Evolutionary conservation across 2,329 filamentous ascomycete genomes (phyloP).

Genomic region (Cercospora zeina): DNA sequence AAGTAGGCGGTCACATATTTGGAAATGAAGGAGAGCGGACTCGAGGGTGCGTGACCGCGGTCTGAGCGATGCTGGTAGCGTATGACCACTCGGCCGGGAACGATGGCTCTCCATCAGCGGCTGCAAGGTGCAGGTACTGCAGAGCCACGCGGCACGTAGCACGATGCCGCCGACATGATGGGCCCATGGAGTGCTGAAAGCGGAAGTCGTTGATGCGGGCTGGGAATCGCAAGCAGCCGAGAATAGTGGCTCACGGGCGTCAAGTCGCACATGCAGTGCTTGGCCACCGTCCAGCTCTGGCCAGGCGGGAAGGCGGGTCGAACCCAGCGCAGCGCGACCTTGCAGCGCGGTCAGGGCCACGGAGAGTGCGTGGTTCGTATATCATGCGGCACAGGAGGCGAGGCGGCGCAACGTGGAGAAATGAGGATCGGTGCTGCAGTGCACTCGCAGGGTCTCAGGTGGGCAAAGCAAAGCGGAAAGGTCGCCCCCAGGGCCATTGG

Average conservation of each 20-base stretch:
- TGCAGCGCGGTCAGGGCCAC: conserved; percentile 17
- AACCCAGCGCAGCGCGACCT: conserved; percentile 14
- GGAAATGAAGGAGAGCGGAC: neutral
- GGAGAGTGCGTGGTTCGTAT: conserved; percentile 27
- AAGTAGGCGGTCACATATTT: conserved; percentile 1
- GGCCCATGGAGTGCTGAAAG: conserved; percentile 33
- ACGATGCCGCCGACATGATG: conserved; percentile 51
- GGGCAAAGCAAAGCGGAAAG: neutral
- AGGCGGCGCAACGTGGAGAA: conserved; percentile 10
- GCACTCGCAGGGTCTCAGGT: conserved; percentile 8
- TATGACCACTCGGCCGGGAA: neutral
- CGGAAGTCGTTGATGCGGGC: conserved; percentile 32
- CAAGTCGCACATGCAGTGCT: conserved; percentile 26
- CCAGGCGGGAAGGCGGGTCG: conserved; percentile 22
- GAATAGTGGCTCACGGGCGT: conserved; percentile 24
- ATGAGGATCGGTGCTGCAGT: conserved; percentile 20
- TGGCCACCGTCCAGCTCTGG: conserved; percentile 25
- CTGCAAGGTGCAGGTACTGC: conserved; percentile 1
- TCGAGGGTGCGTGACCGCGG: neutral
- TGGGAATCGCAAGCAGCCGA: conserved; percentile 16
- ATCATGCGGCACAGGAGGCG: conserved; percentile 16
- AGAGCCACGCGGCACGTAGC: conserved; percentile 6
- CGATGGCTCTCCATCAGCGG: neutral
- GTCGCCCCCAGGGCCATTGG: no score
- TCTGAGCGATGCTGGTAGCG: neutral